Evolutionary conservation across 257 asterid genomes (phyloP).

Genomic region (Primulina eburnea): DNA sequence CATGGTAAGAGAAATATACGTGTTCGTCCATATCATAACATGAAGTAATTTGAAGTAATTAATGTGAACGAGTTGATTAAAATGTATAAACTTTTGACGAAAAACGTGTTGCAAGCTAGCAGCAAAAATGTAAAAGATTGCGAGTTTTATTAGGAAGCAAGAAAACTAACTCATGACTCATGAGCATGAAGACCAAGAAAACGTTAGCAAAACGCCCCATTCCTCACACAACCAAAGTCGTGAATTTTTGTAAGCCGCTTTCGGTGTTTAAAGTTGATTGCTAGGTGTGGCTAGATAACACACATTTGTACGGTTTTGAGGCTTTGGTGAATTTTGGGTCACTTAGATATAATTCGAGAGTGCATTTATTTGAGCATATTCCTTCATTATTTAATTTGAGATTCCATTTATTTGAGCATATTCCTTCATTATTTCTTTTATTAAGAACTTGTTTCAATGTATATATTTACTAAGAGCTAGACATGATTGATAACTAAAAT

Average conservation of each 20-base stretch:
- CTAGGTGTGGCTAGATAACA: not conserved
- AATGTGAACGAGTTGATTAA: too few species aligned
- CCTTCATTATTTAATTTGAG: not conserved
- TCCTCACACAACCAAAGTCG: not conserved
- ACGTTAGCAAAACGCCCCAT: slow-evolving; percentile 34
- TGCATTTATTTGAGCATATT: not conserved
- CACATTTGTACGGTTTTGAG: not conserved
- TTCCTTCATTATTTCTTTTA: not conserved
- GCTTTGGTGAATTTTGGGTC: not conserved
- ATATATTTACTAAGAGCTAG: too few species aligned
- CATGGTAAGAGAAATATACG: too few species aligned
- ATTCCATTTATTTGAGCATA: not conserved
- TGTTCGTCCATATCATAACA: too few species aligned
- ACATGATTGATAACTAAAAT: too few species aligned
- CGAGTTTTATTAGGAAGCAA: not conserved
- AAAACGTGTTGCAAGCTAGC: not conserved
- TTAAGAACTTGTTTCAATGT: too few species aligned
- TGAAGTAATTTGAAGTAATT: too few species aligned
- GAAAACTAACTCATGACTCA: slow-evolving; percentile 25
- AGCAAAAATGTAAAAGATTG: too few species aligned
- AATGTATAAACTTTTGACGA: not conserved
- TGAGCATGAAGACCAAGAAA: slow-evolving; percentile 25
- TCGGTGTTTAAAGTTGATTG: not conserved
- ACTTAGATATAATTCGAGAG: not conserved
- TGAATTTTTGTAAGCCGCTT: not conserved